These are phyloP conservation scores for Podospora sp. DNA, from an alignment of 495 filamentous ascomycete genomes.

Conservation along the genomic window DNA sequence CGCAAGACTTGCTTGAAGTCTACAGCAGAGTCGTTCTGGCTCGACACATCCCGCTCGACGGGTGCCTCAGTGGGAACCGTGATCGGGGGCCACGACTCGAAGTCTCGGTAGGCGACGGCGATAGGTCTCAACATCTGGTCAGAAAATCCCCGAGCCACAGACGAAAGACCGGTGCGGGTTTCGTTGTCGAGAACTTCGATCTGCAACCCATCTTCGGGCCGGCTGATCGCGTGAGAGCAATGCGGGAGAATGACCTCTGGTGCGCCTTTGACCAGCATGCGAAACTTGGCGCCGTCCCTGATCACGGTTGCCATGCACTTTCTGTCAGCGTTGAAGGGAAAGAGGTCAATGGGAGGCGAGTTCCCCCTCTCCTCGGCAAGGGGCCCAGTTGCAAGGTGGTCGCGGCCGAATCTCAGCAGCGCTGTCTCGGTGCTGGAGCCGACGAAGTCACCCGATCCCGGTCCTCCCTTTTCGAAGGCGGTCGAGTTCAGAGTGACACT, in stretches of 20 bases:
- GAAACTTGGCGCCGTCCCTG: slow-evolving; percentile 57
- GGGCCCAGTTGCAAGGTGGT: slow-evolving; percentile 67
- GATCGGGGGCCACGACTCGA: slow-evolving; percentile 79
- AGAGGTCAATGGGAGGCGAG: slow-evolving; percentile 63
- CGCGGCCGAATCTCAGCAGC: slow-evolving; percentile 69
- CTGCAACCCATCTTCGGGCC: neutral
- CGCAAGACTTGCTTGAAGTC: slow-evolving; percentile 47
- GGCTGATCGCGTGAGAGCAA: slow-evolving; percentile 61
- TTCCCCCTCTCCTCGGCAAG: slow-evolving; percentile 66
- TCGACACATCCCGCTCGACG: slow-evolving; percentile 16
- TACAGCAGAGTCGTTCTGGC: neutral
- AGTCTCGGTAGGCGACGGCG: slow-evolving; percentile 78
- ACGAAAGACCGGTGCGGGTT: neutral
- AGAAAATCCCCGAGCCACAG: neutral
- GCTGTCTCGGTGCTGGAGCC: slow-evolving; percentile 87
- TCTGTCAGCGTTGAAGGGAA: slow-evolving; percentile 76
- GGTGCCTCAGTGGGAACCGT: slow-evolving; percentile 62
- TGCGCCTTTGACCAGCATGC: slow-evolving; percentile 78
- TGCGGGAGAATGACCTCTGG: slow-evolving; percentile 74
- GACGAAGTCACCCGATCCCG: slow-evolving; percentile 56
- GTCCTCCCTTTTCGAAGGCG: slow-evolving; percentile 73
- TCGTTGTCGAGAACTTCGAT: neutral
- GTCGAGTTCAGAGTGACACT: slow-evolving; percentile 82
- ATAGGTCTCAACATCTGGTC: slow-evolving; percentile 65
- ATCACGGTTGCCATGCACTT: slow-evolving; percentile 84